These are phyloP conservation scores for Aspergillus hortae DNA, from an alignment of 2,329 filamentous ascomycete species.

Conservation along the genomic window DNA sequence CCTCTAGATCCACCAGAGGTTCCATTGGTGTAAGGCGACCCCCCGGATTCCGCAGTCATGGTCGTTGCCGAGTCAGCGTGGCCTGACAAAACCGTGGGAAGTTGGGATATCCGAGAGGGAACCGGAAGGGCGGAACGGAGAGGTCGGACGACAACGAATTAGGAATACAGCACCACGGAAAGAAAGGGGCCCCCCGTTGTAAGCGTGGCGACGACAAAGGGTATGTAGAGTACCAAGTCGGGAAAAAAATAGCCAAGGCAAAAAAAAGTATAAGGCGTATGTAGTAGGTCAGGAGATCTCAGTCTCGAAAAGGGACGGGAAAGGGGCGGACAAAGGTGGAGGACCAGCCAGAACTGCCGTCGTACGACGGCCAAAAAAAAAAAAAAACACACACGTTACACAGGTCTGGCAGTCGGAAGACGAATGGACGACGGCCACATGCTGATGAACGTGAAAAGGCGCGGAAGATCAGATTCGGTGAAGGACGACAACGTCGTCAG, in stretches of 20 bases:
- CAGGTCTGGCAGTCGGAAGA: slow-evolving; percentile 23
- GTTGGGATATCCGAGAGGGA: slow-evolving; percentile 35
- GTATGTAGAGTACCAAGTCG: slow-evolving; percentile 3
- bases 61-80: slow-evolving; percentile 24
- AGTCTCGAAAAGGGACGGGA: slow-evolving; percentile 9
- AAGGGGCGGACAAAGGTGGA: slow-evolving; percentile 14
- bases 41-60: slow-evolving; percentile 37
- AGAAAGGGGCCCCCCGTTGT: background rate
- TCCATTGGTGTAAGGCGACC: slow-evolving; percentile 32
- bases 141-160: slow-evolving; percentile 15
- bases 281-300: slow-evolving; percentile 15
- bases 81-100: slow-evolving; percentile 28
- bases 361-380: slow-evolving; percentile 29
- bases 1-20: slow-evolving; percentile 27
- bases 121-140: slow-evolving; percentile 20
- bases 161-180: background rate
- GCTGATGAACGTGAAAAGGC: slow-evolving; percentile 17
- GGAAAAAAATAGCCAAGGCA: slow-evolving; percentile 4
- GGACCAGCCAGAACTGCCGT: slow-evolving; percentile 12
- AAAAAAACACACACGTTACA: slow-evolving; percentile 32
- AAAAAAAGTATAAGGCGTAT: slow-evolving; percentile 9
- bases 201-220: slow-evolving; percentile 1
- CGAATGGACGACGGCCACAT: slow-evolving; percentile 36
- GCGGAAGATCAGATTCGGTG: background rate
- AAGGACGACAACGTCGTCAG: background rate